Evolutionary conservation across 2,329 filamentous ascomycete species (phyloP), one percentile per base, ranked within the genome.

Genomic region (Botrytis aclada): DNA sequence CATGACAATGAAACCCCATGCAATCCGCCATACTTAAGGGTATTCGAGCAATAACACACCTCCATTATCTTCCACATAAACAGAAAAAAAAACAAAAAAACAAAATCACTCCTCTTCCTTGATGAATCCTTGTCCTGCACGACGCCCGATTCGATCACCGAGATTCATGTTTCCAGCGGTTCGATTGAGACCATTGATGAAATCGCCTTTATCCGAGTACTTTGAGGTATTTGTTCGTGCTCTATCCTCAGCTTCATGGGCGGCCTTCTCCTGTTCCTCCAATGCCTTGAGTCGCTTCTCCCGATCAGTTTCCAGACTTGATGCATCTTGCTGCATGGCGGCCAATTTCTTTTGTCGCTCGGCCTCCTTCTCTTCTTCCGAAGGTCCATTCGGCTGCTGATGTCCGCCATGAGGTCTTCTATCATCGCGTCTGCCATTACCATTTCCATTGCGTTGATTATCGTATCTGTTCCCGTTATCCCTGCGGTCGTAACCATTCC

Each of bases 251-350:
- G 88, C 88, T 74, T 93, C 89, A 20, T 86, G 85, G 62, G 89
- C 87, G 29, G 84, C 84, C 66, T 87, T 86, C 77, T 97, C 93
- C 74, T 86, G 86, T 75, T 89, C 88, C 37, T 88, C 89, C 29
- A 95, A 83, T 1, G 89, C 88, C 0, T 88, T 88, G 16, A 97
- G 84, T 37, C 93, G 88, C 74, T 87, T 86, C 76, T 88, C 88
- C 45, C 94, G 89, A 77, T 92, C 90, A n/a, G 84, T 80, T 77
- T 95, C 92, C 65, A 97, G 84, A 18, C 91, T 88, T 1, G 85
- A 86, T 7, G 92, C 92, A 41, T 89, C 90, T 29, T 87, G 86
- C 80, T 93, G 91, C 92, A 94, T 94, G 14, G 89, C 90, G 25
- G 90, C 91, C 29, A 94, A 82, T 80, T 89, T 93, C 37, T 87